A percentile compares a stretch with the other conserved stretches of the same genome.
Conservation (phyloP, 1,284 basidiomycete species). For the Mycosarcoma mackinlayi region DNA sequence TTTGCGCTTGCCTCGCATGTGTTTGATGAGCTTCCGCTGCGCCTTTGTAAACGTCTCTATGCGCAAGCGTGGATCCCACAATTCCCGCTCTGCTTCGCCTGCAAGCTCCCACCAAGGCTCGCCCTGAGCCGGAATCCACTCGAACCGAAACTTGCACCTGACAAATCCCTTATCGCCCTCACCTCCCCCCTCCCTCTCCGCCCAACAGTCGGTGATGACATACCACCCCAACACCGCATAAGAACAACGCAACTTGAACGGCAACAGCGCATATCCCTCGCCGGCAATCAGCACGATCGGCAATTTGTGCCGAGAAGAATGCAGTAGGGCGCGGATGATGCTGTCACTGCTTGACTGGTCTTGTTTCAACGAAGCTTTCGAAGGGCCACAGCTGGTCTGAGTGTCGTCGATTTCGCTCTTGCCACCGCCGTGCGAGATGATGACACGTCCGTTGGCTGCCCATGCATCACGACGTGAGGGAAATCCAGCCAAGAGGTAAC, state of each 20-base stretch:
- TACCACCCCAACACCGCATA: constrained; percentile 60
- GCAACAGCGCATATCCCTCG: constrained; percentile 40
- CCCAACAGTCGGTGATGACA: constrained; percentile 51
- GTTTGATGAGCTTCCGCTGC: constrained; percentile 11
- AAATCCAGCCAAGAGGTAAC: constrained; percentile 53
- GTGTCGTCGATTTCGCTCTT: constrained; percentile 25
- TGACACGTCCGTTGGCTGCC: constrained; percentile 37
- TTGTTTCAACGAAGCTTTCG: constrained; percentile 26
- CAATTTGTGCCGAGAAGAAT: constrained; percentile 22
- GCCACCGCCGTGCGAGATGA: constrained; percentile 52
- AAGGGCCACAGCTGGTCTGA: background rate
- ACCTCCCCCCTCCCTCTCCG: constrained; percentile 22
- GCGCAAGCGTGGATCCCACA: constrained; percentile 31
- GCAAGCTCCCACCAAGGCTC: constrained; percentile 46
- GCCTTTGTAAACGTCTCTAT: constrained; percentile 16
- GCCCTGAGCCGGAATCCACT: constrained; percentile 47
- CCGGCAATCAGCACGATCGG: constrained; percentile 49
- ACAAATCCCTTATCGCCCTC: constrained; percentile 18
- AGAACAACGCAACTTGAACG: constrained; percentile 34
- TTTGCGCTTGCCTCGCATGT: constrained; percentile 9
- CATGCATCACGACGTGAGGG: constrained; percentile 45
- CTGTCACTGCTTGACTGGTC: constrained; percentile 40
- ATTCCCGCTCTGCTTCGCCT: background rate
- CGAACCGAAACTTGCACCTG: constrained; percentile 55
- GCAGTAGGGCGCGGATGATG: constrained; percentile 43